Evolutionary conservation across 129 eudicot genomes (phyloP).

Genomic region (Flaveria ramosissima): DNA sequence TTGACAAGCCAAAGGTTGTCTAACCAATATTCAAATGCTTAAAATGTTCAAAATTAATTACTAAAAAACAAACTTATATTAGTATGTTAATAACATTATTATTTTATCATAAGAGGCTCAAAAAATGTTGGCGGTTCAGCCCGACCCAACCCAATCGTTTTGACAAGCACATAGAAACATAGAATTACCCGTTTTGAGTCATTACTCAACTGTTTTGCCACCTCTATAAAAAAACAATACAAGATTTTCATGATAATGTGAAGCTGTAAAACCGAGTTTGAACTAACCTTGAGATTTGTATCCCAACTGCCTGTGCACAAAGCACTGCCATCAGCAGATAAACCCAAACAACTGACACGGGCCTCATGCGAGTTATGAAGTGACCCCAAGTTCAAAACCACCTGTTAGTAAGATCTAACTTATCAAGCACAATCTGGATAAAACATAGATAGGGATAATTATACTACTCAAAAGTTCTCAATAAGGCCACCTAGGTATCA

Average conservation of each 20-base stretch:
- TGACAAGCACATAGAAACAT: background rate
- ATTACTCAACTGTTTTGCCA: slow-evolving; percentile 2
- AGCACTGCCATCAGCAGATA: slow-evolving; percentile 98
- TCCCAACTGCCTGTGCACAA: slow-evolving; percentile 98
- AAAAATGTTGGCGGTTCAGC: background rate
- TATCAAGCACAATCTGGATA: slow-evolving; percentile 2
- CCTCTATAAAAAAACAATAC: slow-evolving; percentile 1
- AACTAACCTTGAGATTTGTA: slow-evolving; percentile 84
- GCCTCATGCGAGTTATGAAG: slow-evolving; percentile 83
- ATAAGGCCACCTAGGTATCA: background rate
- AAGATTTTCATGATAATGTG: background rate
- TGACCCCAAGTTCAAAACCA: slow-evolving; percentile 77
- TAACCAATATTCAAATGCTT: slow-evolving; percentile 4
- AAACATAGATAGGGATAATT: background rate
- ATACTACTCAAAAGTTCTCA: background rate
- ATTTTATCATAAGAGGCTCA: background rate
- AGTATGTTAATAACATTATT: background rate
- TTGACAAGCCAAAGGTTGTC: background rate
- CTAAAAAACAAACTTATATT: background rate
- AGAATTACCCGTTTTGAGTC: background rate
- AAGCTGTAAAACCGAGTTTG: background rate
- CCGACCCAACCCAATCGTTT: background rate
- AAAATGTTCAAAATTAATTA: background rate
- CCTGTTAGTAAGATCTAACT: slow-evolving; percentile 38
- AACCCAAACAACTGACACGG: slow-evolving; percentile 88